Percentiles rank a stretch among this genome's conserved stretches.
phyloP scores from a whole-genome alignment of 208 protist species.

The Spongospora subterranea region DNA sequence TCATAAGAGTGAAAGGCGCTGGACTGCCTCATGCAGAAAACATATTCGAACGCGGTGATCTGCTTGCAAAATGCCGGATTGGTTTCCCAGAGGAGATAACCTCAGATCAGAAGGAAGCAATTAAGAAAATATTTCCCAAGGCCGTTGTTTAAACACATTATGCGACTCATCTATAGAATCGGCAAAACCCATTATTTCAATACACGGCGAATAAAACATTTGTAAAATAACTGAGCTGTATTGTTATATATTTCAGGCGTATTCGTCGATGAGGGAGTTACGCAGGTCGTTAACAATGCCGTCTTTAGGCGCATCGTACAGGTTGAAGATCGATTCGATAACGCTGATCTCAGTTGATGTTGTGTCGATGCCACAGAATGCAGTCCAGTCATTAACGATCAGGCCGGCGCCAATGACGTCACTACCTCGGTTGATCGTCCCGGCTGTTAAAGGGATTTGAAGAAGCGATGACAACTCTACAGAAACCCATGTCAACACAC shows the following conservation, averaged over 20 bases:
- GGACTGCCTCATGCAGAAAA: not conserved
- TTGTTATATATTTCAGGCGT: constrained; percentile 60
- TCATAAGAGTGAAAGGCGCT: not conserved
- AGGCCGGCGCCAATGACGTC: constrained; percentile 81
- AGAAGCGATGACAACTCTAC: constrained; percentile 93
- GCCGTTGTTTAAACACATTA: not conserved
- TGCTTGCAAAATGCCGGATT: constrained; percentile 31
- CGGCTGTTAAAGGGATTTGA: constrained; percentile 94
- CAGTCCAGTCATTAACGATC: constrained; percentile 73
- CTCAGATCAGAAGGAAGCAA: not conserved
- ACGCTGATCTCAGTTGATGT: constrained; percentile 98
- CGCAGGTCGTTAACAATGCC: constrained; percentile 70
- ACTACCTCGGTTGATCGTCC: constrained; percentile 98
- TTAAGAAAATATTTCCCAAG: constrained; percentile 23
- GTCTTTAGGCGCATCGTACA: constrained; percentile 80
- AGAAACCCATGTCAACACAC: too few species aligned
- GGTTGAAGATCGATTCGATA: constrained; percentile 98
- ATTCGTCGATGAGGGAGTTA: constrained; percentile 70
- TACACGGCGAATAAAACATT: not conserved
- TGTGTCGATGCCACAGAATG: constrained; percentile 97
- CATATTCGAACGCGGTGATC: not conserved
- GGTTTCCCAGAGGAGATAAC: not conserved
- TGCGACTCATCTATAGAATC: not conserved
- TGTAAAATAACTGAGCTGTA: not conserved
- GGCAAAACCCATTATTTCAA: not conserved